Evolutionary conservation across 371 early-diverging fungal genomes (phyloP), one percentile per base, ranked within the genome.

Genomic region (Circinella umbellata): DNA sequence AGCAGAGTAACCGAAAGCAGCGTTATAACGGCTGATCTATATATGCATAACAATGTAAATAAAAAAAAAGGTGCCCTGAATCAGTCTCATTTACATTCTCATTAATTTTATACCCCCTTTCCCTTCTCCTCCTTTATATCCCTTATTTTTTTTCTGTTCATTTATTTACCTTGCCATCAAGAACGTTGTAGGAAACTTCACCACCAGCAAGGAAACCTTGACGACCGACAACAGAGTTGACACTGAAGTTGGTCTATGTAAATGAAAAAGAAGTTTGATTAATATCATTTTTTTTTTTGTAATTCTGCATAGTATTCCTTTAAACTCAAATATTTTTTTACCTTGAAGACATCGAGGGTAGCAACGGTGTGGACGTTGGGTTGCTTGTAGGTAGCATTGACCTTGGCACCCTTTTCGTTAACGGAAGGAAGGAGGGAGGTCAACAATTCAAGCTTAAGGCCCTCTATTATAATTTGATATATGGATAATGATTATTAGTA

Each of bases 121-220:
- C 47, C 61, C 18, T 46, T 18, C 39, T 37, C 34, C 9, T 18
- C 42, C 10, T 20, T 63, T 49, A 37, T 55, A 4, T 37, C 39
- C 53, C 42, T 54, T 61, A 39, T 8, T 15, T 17, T 51, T 4
- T 13, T 51, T 17, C 4, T 5, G 8, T 13, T 51, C 5, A 15
- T 35, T 27, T 39, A 64, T 57, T 62, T 84, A 84, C 89, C 75
- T 91, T 89, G 67, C 94, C 93, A 75, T 92, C 92, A 75, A 88
- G 82, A 60, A 96, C 89, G 75, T 97, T 95, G 89, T 97, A 97
- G 65, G 91, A 92, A 64, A 94, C 91, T 81, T 98, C 98, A 70
- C 93, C 94, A 86, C 98, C 98, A 66, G 89, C 83, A 62, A 95
- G 81, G 84, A 94, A 91, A 69, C 97, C 97, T 66, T 96, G 91